Evolutionary conservation across 805 yeast species (phyloP), one percentile per base, ranked within the genome.

Genomic region (Cyberlindnera bimundalis): DNA sequence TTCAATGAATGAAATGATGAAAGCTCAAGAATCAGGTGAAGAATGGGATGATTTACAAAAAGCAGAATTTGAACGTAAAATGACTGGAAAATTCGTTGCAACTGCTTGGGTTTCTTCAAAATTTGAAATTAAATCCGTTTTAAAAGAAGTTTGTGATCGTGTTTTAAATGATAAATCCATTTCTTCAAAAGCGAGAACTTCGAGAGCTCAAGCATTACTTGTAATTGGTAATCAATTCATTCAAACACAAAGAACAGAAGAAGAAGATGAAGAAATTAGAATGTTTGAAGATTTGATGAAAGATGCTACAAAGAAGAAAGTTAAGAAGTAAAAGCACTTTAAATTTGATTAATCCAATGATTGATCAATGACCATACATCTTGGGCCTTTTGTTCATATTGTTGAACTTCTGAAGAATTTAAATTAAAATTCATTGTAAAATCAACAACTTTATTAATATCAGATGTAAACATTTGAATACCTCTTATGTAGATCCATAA

Each of bases 71-170:
- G 96, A 91, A 56, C 75, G 88, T 37, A 67, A 77, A 42, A 74
- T 91, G 47, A 80, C 88, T 40, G 98, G 99, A 18, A 93, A 91
- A 61, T 76, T 93, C 17, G 71, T 93, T 37, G 91, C 93, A 7
- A 89, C 96, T 1, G 95, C 96, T 15, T 93, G 99, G 99, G 85
- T 86, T 17, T 86, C 95, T 29, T 87, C 96, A 16, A 81, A 84
- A 52, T 82, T 79, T 63, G 99, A 93, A 66, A 80, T 90, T 39
- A 81, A 82, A 45, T 72, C 83, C 21, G 81, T 85, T n/a, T 59
- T 85, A 38, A 77, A 93, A 35, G 90, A 83, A 24, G 89, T 89
- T 9, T 86, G 93, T 60, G 93, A 86, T 50, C 73, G 71, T 44
- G 84, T 90, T 6, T 68, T 90, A 33, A 67, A 76, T 45, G 96